Evolutionary conservation across 345 rosid species (phyloP), one percentile per base, ranked within the genome.

Genomic region (Salix viminalis): DNA sequence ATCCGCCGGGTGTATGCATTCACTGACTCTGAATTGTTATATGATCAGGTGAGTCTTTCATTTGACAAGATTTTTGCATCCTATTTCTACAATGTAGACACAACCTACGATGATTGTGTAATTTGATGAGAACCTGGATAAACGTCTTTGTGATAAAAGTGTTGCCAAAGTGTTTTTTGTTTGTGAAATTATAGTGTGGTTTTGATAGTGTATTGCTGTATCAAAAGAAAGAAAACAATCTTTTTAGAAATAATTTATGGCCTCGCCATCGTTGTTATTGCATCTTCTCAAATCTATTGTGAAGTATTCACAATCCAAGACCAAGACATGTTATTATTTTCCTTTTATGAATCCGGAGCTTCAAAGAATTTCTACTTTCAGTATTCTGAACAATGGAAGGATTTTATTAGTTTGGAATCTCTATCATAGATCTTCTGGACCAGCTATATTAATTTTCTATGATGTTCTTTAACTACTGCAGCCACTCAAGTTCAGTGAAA

Each of bases 1-100:
- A 77, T 92, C 39, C 30, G 78, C 16, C 84, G 87, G 26, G 90
- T 96, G 5, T 88, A 89, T 78, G 99, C 98, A 41, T 86, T 89
- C 75, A 91, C 98, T 1, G 97, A 92, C 86, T 91, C 96, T 1
- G 69, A 86, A 56, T 26, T 84, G 81, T 81, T 96, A 77, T 87
- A 85, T 80, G 84, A 87, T 78, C 98, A 96, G 96, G 98, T 91
- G 52, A n/a, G 86, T 79, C 26, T 58, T 18, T 23, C 56, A 7
- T 21, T 77, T 26, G 15, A 18, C 12, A 65, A 26, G 72, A 34
- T 54, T 34, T 71, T 16, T 69, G 6, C 4, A 26, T 73, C n/a
- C 46, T 54, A 10, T 14, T 52, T 65, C 14, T 58, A 15, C 54
- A 48, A 28, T 77, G n/a, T 34, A 65, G 72, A 9, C 32, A 19